Conservation (phyloP, 2,329 filamentous ascomycete species). For the Aspergillus chevalieri region DNA sequence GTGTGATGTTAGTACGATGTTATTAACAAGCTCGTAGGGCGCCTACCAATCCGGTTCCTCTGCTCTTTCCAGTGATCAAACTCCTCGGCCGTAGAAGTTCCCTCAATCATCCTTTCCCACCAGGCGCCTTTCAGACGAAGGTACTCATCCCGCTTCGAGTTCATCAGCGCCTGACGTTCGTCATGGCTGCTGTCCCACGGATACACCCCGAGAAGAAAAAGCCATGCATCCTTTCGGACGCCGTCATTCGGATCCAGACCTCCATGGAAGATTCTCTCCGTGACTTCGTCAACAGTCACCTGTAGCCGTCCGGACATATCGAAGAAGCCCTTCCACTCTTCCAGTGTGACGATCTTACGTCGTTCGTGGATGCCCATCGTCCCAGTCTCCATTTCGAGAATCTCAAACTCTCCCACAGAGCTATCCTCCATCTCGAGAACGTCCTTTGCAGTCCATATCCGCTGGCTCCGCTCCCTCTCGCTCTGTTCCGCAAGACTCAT, state of each 20-base stretch:
- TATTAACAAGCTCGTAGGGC: slow-evolving; percentile 23
- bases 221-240: slow-evolving; percentile 92
- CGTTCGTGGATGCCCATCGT: slow-evolving; percentile 69
- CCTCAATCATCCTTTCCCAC: slow-evolving; percentile 90
- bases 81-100: slow-evolving; percentile 70
- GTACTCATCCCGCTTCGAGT: slow-evolving; percentile 85
- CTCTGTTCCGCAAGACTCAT: slow-evolving; percentile 99
- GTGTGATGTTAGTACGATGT: neutral
- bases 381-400: slow-evolving; percentile 72
- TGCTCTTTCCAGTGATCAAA: slow-evolving; percentile 98
- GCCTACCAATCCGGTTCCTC: slow-evolving; percentile 80
- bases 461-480: slow-evolving; percentile 74
- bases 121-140: slow-evolving; percentile 87
- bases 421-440: slow-evolving; percentile 91
- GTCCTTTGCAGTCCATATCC: slow-evolving; percentile 90
- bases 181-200: slow-evolving; percentile 87
- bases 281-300: slow-evolving; percentile 83
- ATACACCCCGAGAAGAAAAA: slow-evolving; percentile 85
- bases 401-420: slow-evolving; percentile 91
- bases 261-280: slow-evolving; percentile 94
- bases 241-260: slow-evolving; percentile 84
- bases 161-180: slow-evolving; percentile 75
- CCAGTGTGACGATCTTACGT: slow-evolving; percentile 67
- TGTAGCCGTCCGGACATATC: slow-evolving; percentile 70
- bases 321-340: slow-evolving; percentile 91